These are phyloP conservation scores for Aspergillus wentii DNA, from an alignment of 495 filamentous ascomycete genomes.

Conservation along the genomic window DNA sequence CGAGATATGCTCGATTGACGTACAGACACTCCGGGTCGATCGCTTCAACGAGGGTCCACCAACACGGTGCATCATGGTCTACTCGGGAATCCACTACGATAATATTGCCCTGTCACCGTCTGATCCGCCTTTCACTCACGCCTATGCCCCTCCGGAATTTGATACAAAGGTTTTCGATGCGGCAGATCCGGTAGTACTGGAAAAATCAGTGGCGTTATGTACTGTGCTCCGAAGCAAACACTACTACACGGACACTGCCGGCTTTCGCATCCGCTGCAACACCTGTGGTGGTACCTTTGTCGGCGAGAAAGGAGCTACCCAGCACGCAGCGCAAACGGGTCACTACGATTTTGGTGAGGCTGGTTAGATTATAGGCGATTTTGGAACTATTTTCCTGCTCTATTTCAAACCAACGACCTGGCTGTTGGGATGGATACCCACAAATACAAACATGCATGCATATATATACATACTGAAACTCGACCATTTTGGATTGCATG, in stretches of 20 bases:
- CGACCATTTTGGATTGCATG: too few relatives aligned
- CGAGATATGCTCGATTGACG: constrained; percentile 84
- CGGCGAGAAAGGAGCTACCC: constrained; percentile 65
- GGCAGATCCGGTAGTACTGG: constrained; percentile 61
- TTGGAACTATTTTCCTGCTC: too few relatives aligned
- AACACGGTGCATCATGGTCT: constrained; percentile 76
- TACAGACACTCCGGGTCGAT: constrained; percentile 62
- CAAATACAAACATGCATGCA: too few relatives aligned
- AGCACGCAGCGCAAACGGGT: constrained; percentile 62
- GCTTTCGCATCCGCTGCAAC: constrained; percentile 79
- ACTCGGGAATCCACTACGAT: constrained; percentile 95
- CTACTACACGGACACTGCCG: constrained; percentile 88
- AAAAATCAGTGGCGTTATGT: constrained; percentile 67
- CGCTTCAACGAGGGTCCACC: constrained; percentile 74
- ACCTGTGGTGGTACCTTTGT: constrained; percentile 65
- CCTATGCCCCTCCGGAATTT: constrained; percentile 59
- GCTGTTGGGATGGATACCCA: too few relatives aligned
- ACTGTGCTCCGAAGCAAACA: constrained; percentile 62
- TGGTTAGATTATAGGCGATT: too few relatives aligned
- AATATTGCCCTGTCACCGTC: constrained; percentile 72
- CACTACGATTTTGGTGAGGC: constrained; percentile 73
- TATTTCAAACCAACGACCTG: too few relatives aligned
- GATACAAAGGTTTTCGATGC: constrained; percentile 77
- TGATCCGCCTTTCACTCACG: constrained; percentile 50
- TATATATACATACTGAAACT: too few relatives aligned